Conservation (phyloP, 176 grass and related monocot species). For the Triticum dicoccoides region DNA sequence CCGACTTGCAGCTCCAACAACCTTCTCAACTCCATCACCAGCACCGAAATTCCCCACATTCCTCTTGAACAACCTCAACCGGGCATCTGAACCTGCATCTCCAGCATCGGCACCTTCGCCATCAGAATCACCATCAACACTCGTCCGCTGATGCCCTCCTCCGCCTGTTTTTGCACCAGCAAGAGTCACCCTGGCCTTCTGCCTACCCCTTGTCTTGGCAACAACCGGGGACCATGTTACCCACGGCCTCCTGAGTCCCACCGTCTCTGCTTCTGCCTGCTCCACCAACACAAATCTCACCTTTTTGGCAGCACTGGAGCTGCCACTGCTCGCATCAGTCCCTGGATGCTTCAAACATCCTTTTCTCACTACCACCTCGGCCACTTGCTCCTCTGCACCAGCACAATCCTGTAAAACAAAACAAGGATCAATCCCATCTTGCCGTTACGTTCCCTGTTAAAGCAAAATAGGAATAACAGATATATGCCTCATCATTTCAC, state of each 20-base stretch:
- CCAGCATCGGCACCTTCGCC: neutral
- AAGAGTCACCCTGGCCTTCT: no score
- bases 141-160: no score
- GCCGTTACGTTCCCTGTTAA: neutral
- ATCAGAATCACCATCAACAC: neutral
- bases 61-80: neutral
- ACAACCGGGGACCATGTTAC: neutral
- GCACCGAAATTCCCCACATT: neutral
- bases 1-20: neutral
- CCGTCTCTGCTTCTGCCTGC: neutral
- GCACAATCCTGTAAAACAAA: neutral
- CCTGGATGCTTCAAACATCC: constrained; percentile 43
- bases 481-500: constrained; percentile 12
- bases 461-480: constrained; percentile 11
- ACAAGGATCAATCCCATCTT: neutral
- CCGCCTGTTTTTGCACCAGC: no score
- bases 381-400: neutral
- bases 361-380: constrained; percentile 22
- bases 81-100: neutral
- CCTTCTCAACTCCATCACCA: neutral
- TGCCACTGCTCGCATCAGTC: neutral
- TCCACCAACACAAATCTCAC: constrained; percentile 38
- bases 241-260: neutral
- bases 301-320: constrained; percentile 28
- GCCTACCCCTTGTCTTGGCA: no score